Evolutionary conservation across 2,329 filamentous ascomycete genomes (phyloP), one percentile per base, ranked within the genome.

Genomic region (Fusarium brevicatenulatum): DNA sequence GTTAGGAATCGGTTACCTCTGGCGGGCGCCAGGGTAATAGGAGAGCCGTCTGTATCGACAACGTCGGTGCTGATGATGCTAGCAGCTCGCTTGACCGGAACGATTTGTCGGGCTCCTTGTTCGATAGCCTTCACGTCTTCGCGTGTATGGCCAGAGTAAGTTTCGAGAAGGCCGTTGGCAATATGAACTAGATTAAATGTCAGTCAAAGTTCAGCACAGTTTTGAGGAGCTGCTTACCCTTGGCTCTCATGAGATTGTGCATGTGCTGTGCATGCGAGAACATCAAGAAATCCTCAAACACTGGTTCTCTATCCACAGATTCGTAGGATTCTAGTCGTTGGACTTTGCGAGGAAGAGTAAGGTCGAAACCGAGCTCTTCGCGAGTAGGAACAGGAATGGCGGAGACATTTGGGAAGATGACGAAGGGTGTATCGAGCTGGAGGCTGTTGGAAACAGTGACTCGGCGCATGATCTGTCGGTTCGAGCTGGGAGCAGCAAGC

Each of bases 401-500:
- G 10, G 40, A 25, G 4, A 43, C 32, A 13, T 40, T 30, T 9
- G 55, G 55, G 21, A 47, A 43, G 12, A 46, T 15, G 25, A 59
- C 9, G 42, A 59, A 39, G 12, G 58, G 53, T 32, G 69, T 34
- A 4, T 30, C 36, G 9, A 40, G 52, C 28, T 59, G 40, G 21
- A 56, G 49, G 9, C 68, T 50, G 25, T 36, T 65, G 61, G 36
- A 61, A 7, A 75, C 53, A 10, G 73, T 73, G 6, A 81, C 75
- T 54, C 80, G 79, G 76, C 81, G 81, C 80, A 82, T 82, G 58
- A 82, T 78, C 39, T 63, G 74, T 36, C 79, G 71, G 21, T 50
- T 70, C 46, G 74, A 71, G 52, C 66, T 66, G 50, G 74, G 75
- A n/a, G 72, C 71, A 18, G 75, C 40, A 47, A 77, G 75, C n/a